phyloP scores from a whole-genome alignment of 441 rosid genomes.

The Gossypium davidsonii region DNA sequence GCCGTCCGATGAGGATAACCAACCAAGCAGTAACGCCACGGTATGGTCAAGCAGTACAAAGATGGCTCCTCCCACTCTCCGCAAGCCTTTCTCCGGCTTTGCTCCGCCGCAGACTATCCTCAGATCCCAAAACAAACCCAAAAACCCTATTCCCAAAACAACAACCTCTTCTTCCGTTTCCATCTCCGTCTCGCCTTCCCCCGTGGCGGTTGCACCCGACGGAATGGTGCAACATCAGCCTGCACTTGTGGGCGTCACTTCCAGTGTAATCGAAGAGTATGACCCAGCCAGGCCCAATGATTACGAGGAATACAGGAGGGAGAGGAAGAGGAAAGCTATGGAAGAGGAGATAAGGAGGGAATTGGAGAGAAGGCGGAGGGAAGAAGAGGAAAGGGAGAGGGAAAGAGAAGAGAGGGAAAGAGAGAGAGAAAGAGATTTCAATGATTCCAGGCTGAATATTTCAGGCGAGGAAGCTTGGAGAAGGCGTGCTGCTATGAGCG shows the following conservation, averaged over 20 bases:
- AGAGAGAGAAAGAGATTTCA: slow-evolving; percentile 31
- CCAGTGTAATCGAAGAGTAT: slow-evolving; percentile 80
- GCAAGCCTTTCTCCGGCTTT: slow-evolving; percentile 59
- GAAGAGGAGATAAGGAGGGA: slow-evolving; percentile 75
- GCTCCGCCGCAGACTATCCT: slow-evolving; percentile 65
- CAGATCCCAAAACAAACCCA: slow-evolving; percentile 51
- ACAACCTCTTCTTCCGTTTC: slow-evolving; percentile 15
- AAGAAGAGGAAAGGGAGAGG: slow-evolving; percentile 61
- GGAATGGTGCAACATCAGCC: slow-evolving; percentile 33
- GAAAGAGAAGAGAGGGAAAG: slow-evolving; percentile 48
- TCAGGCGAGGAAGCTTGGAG: slow-evolving; percentile 97
- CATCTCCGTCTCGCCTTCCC: slow-evolving; percentile 9
- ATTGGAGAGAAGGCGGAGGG: slow-evolving; percentile 54
- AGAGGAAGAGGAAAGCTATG: slow-evolving; percentile 47
- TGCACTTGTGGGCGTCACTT: slow-evolving; percentile 71
- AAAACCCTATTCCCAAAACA: slow-evolving; percentile 23
- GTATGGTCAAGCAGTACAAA: slow-evolving; percentile 83
- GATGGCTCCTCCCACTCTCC: slow-evolving; percentile 93
- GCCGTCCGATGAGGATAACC: slow-evolving; percentile 72
- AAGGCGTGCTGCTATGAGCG: slow-evolving; percentile 83
- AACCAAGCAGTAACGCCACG: slow-evolving; percentile 47
- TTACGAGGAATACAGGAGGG: slow-evolving; percentile 59
- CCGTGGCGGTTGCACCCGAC: slow-evolving; percentile 16
- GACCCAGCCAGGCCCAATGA: slow-evolving; percentile 74
- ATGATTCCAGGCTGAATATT: slow-evolving; percentile 45